Conservation (phyloP, 768 basidiomycete genomes). For the Collybia nuda region DNA sequence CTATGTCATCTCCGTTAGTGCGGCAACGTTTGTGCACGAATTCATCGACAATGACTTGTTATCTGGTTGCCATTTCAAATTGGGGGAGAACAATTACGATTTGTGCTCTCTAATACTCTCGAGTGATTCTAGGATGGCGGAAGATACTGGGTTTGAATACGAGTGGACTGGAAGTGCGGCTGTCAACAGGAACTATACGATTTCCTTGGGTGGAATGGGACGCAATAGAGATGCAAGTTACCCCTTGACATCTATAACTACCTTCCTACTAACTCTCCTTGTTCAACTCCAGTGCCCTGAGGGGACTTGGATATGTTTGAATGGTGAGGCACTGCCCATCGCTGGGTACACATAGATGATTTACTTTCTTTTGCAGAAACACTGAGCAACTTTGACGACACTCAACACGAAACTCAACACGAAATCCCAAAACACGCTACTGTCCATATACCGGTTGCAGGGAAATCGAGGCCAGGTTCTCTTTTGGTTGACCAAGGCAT, state of each 20-base stretch:
- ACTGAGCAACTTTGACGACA: slow-evolving; percentile 9
- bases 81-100: slow-evolving; percentile 7
- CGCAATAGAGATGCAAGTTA: slow-evolving; percentile 2
- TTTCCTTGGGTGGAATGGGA: slow-evolving; percentile 4
- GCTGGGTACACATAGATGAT: not conserved
- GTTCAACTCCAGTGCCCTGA: slow-evolving; percentile 17
- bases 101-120: slow-evolving; percentile 10
- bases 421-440: not conserved
- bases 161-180: not conserved
- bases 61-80: slow-evolving; percentile 3
- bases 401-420: slow-evolving; percentile 5
- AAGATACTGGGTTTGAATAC: not conserved
- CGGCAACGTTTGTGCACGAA: slow-evolving; percentile 3
- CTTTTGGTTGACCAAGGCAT: slow-evolving; percentile 2
- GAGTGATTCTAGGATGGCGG: not conserved
- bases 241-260: not conserved
- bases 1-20: not conserved
- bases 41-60: slow-evolving; percentile 7
- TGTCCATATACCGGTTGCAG: slow-evolving; percentile 8
- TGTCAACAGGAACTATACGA: not conserved
- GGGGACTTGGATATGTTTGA: slow-evolving; percentile 28
- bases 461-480: not conserved
- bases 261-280: not conserved
- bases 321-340: slow-evolving; percentile 16
- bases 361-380: slow-evolving; percentile 3